A percentile compares a stretch with the other conserved stretches of the same genome.
phyloP scores from a whole-genome alignment of 1,139 yeast genomes.

The Suhomyces coccinellae region DNA sequence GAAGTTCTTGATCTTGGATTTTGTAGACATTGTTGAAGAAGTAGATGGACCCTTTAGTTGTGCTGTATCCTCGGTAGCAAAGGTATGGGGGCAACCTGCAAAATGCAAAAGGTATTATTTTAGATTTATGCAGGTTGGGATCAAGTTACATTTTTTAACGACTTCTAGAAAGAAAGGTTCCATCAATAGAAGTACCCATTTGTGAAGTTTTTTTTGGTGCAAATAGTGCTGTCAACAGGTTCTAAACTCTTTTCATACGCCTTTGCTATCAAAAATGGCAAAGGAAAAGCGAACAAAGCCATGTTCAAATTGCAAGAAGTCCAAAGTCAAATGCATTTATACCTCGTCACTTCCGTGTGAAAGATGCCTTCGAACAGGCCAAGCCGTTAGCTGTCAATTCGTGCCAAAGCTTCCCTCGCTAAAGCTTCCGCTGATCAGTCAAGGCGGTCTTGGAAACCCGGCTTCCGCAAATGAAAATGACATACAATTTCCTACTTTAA shows the following conservation, averaged over 20 bases:
- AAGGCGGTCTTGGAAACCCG: slow-evolving; percentile 14
- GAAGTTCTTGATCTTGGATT: slow-evolving; percentile 43
- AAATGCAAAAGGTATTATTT: neutral
- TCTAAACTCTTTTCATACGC: neutral
- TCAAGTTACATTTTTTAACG: neutral
- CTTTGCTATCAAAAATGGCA: slow-evolving; percentile 25
- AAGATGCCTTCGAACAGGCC: slow-evolving; percentile 53
- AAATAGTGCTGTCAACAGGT: neutral
- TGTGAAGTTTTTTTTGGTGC: neutral
- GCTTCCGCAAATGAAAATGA: slow-evolving; percentile 3
- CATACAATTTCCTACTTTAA: slow-evolving; percentile 20
- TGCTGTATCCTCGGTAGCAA: neutral
- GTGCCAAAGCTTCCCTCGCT: slow-evolving; percentile 54
- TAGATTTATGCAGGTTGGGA: neutral
- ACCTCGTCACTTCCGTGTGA: slow-evolving; percentile 53
- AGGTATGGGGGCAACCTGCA: neutral
- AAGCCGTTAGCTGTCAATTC: slow-evolving; percentile 52
- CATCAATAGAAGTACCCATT: too few relatives aligned
- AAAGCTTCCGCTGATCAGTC: slow-evolving; percentile 34
- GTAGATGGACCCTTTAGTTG: too few relatives aligned
- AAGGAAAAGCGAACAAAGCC: slow-evolving; percentile 56
- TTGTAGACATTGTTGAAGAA: slow-evolving; percentile 37
- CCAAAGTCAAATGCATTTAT: slow-evolving; percentile 64
- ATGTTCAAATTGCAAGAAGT: slow-evolving; percentile 61
- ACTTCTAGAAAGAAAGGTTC: too few relatives aligned